Conservation (phyloP, 2,329 filamentous ascomycete species). For the Simplicillium aogashimaense region DNA sequence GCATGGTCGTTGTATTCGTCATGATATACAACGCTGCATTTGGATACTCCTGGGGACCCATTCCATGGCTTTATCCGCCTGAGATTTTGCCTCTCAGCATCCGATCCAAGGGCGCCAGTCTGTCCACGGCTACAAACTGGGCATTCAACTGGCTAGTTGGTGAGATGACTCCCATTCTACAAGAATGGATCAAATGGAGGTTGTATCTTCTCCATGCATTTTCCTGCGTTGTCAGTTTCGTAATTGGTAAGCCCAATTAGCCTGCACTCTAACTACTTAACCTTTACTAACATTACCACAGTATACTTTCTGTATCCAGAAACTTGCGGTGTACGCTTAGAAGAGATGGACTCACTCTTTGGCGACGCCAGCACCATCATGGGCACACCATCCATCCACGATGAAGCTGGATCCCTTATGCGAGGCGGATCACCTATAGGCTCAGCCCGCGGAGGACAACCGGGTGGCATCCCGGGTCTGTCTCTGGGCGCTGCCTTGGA, state of each 20-base stretch:
- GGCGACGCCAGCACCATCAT: constrained; percentile 82
- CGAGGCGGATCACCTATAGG: constrained; percentile 62
- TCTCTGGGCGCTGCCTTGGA: constrained; percentile 66
- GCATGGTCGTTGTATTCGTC: constrained; percentile 83
- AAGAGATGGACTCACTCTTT: constrained; percentile 94
- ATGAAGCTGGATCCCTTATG: constrained; percentile 76
- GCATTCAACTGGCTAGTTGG: constrained; percentile 97
- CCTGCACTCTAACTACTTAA: neutral
- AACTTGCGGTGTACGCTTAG: constrained; percentile 86
- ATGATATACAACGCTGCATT: constrained; percentile 99
- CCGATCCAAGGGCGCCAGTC: constrained; percentile 88
- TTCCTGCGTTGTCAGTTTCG: constrained; percentile 90
- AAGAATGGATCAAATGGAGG: constrained; percentile 87
- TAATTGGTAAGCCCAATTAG: constrained; percentile 66
- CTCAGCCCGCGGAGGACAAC: constrained; percentile 48
- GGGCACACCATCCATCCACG: constrained; percentile 64
- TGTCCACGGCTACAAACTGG: constrained; percentile 97
- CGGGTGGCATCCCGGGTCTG: constrained; percentile 66
- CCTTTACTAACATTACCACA: constrained; percentile 25
- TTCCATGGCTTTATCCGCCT: constrained; percentile 97
- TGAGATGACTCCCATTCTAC: constrained; percentile 85
- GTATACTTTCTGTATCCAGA: constrained; percentile 98
- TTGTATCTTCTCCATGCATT: constrained; percentile 93
- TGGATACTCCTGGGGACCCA: constrained; percentile 89
- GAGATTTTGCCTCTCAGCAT: constrained; percentile 96